Percentiles rank a stretch among this genome's conserved stretches.
These are phyloP conservation scores for Patellifolia procumbens DNA, from an alignment of 179 eudicot genomes.

Conservation along the genomic window DNA sequence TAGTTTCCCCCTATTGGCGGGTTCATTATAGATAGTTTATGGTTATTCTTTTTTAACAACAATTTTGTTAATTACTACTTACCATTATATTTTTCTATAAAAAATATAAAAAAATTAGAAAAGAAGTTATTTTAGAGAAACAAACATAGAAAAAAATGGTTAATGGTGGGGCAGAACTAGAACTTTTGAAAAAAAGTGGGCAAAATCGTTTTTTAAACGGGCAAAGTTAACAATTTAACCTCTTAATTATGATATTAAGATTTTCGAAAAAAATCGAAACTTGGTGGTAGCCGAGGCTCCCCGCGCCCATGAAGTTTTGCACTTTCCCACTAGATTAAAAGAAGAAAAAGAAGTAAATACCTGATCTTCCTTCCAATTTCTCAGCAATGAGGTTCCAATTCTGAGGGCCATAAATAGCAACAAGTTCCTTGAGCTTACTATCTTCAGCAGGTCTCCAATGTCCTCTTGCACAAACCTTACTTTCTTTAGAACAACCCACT, in stretches of 20 bases:
- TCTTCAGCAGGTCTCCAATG: conserved; percentile 90
- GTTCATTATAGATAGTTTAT: not conserved
- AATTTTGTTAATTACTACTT: not conserved
- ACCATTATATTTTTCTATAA: too few relatives aligned
- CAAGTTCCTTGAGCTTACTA: conserved; percentile 66
- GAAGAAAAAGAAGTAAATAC: conserved; percentile 21
- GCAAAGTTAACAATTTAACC: too few relatives aligned
- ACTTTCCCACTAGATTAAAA: too few relatives aligned
- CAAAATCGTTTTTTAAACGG: too few relatives aligned
- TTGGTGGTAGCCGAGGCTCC: too few relatives aligned
- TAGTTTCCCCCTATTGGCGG: too few relatives aligned
- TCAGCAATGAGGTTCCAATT: conserved; percentile 85
- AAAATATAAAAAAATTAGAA: not conserved
- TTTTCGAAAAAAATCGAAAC: too few relatives aligned
- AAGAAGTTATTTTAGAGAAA: not conserved
- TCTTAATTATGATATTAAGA: too few relatives aligned
- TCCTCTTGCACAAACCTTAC: conserved; percentile 65
- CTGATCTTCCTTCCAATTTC: conserved; percentile 72
- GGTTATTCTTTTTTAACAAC: not conserved
- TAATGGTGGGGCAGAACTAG: too few relatives aligned
- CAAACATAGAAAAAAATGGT: not conserved
- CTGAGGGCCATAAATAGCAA: conserved; percentile 70
- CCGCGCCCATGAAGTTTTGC: too few relatives aligned
- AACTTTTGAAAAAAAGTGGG: too few relatives aligned
- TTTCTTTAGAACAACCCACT: conserved; percentile 33